Evolutionary conservation across 2,329 filamentous ascomycete genomes (phyloP), one percentile per base, ranked within the genome.

Genomic region (Achaetomium macrosporum): DNA sequence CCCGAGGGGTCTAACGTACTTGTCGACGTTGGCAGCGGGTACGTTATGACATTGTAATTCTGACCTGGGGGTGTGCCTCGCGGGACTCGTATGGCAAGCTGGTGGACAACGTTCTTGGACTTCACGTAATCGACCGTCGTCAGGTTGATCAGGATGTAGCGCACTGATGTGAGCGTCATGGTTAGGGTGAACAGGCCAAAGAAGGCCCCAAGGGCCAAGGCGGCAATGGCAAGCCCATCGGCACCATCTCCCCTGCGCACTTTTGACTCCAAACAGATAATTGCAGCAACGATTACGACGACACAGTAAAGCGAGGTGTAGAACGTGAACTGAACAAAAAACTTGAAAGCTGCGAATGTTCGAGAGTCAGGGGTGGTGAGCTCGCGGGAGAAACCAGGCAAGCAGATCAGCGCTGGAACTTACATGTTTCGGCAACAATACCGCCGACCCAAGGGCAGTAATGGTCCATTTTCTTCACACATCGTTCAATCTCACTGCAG

Each of bases 361-460:
- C 11, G 2, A 35, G 29, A 10, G 53, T 56, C 15, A 53, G 57
- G 25, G 25, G 25, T 7, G 25, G 25, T 25, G 25, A 25, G 25
- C 25, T 25, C 25, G 25, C 25, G 7, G 25, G 25, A 25, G 7
- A 4, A 7, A 25, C 7, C 7, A 25, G 25, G 25, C 25, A 25
- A 25, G 25, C 25, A 25, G 25, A 25, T 25, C 7, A 7, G 25
- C 25, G 25, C 25, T 25, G 25, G 25, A 25, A 68, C 79, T 66
- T 63, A 82, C 79, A 83, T 1, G 83, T 90, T 67, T 96, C 91
- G 0, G 84, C 87, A 10, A 99, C 84, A 59, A 96, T 88, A 19
- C 92, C 93, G 4, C 92, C 92, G n/a, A 95, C 91, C 87, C 87
- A 97, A 0, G 92, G 93, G 64, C 93, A 99, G 63, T 91, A 93